Base-by-base conservation (phyloP, 2,329 filamentous ascomycete species). In the Fusarium sp. region DNA sequence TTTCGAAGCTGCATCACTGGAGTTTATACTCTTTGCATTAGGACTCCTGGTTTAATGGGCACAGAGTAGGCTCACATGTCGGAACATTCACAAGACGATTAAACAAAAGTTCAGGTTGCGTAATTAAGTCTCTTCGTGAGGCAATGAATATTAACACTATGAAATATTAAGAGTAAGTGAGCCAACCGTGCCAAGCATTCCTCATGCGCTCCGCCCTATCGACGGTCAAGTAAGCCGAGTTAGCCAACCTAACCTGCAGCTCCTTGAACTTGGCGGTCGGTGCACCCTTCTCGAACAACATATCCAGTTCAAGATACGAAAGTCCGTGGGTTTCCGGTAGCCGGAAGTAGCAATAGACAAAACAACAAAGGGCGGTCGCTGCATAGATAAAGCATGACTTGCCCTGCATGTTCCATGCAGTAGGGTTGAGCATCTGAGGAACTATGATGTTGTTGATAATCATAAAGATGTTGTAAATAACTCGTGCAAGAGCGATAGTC, bases 401-500 rank as follows among this genome's bases (percentile, higher is more conserved):
- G 2, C 75, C 75, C 14, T 69, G 63, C 53, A 74, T 55, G 5
- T 74, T 70, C 55, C 70, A 73, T 10, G 71, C 71, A 0, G 63
- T 67, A 3, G 73, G 75, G 52, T 76, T 76, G 3, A 71, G 47
- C 67, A 75, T 71, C 2, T 71, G 67, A 1, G 75, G 75, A 14
- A 72, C 68, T 0, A 75, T 40, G 10, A 73, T 46, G 26, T 73
- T 71, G 43, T 72, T 76, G 45, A 74, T 28, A 34, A 77, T 73
- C 24, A 51, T 60, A 7, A 65, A 54, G 3, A 72, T 11, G 22
- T 69, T 70, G 34, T 75, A 74, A 7, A 62, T 36, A 1, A 66
- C 75, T 11, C 80, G 75, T 2, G 76, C 80, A 7, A 82, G 58
- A 3, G 80, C 80, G 8, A 82, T 77, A 0, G 80, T 81, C 61